Conservation (phyloP, 306 rosid species). For the Pyrus bretschneideri region DNA sequence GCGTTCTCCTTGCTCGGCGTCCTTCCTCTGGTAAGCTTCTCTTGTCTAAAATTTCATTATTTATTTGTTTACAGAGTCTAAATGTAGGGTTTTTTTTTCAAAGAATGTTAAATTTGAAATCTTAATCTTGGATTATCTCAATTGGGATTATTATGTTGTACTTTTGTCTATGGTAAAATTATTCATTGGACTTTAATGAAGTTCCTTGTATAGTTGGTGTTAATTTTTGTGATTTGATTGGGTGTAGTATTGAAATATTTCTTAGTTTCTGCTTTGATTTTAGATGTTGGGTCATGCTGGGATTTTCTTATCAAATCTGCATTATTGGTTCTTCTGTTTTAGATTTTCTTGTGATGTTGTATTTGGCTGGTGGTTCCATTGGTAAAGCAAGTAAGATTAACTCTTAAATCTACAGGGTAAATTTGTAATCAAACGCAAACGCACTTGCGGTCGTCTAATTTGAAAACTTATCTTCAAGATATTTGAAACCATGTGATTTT, state of each 20-base stretch:
- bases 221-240: background rate
- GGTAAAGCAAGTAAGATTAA: background rate
- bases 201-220: background rate
- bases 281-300: background rate
- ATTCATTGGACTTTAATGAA: background rate
- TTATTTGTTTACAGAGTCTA: background rate
- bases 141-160: background rate
- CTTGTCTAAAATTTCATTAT: too few relatives aligned
- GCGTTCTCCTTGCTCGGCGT: too few relatives aligned
- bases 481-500: too few relatives aligned
- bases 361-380: background rate
- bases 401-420: background rate
- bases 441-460: background rate
- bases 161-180: background rate
- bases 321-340: background rate
- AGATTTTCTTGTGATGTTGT: background rate
- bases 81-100: background rate
- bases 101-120: background rate
- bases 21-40: too few relatives aligned
- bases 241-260: background rate
- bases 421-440: background rate
- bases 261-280: background rate
- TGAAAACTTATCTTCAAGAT: background rate
- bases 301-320: background rate
- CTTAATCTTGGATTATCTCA: background rate